phyloP scores from a whole-genome alignment of 768 basidiomycete species.

The Termitomyces sp. region DNA sequence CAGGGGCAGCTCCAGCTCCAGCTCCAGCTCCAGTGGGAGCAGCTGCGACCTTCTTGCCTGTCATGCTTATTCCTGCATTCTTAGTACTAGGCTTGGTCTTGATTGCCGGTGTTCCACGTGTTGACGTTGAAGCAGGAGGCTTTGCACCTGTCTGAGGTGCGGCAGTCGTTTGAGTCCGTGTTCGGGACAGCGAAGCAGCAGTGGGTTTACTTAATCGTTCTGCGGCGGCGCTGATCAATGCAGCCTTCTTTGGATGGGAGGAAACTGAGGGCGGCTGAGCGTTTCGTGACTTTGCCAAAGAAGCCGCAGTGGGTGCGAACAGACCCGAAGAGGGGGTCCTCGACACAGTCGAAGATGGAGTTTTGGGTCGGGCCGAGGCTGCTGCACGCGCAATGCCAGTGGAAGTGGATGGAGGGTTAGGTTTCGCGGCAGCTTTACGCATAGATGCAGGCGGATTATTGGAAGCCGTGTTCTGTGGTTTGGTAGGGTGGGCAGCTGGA shows the following conservation, averaged over 20 bases:
- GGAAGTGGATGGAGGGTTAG: slow-evolving; percentile 20
- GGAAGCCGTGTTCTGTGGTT: slow-evolving; percentile 34
- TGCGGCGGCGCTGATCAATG: slow-evolving; percentile 44
- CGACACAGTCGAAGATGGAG: slow-evolving; percentile 34
- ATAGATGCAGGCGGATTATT: slow-evolving; percentile 26
- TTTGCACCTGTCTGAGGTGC: slow-evolving; percentile 22
- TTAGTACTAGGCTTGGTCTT: slow-evolving; percentile 13
- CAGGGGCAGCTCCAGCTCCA: not conserved
- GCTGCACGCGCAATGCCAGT: slow-evolving; percentile 20
- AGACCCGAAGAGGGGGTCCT: slow-evolving; percentile 65
- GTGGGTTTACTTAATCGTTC: slow-evolving; percentile 81
- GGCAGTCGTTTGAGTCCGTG: slow-evolving; percentile 29
- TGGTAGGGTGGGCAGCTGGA: slow-evolving; percentile 19
- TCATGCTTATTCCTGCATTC: slow-evolving; percentile 7
- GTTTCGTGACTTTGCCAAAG: slow-evolving; percentile 64
- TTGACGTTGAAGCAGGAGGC: slow-evolving; percentile 20
- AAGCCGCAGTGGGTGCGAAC: slow-evolving; percentile 81
- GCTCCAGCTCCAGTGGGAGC: slow-evolving; percentile 14
- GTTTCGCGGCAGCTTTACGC: slow-evolving; percentile 19
- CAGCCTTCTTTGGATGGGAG: slow-evolving; percentile 47
- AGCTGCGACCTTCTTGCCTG: slow-evolving; percentile 17
- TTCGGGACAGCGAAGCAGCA: slow-evolving; percentile 66
- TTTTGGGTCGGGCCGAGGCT: slow-evolving; percentile 21
- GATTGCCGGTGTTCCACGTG: slow-evolving; percentile 18
- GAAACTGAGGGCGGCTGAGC: slow-evolving; percentile 37